phyloP scores from a whole-genome alignment of 345 rosid species.

The Eucalyptus decipiens region DNA sequence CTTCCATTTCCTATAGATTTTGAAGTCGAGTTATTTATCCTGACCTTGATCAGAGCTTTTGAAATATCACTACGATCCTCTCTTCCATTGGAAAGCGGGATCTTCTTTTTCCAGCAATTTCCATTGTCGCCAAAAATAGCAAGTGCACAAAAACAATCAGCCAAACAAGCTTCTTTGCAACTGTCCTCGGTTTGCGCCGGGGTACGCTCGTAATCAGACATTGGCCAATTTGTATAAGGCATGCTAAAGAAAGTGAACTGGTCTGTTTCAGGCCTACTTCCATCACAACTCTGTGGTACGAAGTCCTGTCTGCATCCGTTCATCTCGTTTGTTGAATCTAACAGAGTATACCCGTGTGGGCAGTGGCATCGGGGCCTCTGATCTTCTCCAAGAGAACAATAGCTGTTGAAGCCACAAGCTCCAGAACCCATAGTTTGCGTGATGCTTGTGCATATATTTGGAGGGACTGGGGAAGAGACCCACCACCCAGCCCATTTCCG shows the following conservation, averaged over 20 bases:
- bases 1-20: too few species aligned
- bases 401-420: slow-evolving; percentile 55
- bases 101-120: too few species aligned
- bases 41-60: too few species aligned
- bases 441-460: rapidly evolving
- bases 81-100: too few species aligned
- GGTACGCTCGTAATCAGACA: rapidly evolving
- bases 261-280: background rate
- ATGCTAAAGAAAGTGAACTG: slow-evolving; percentile 5
- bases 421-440: rapidly evolving
- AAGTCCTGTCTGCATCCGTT: slow-evolving; percentile 28
- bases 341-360: slow-evolving; percentile 12
- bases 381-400: slow-evolving; percentile 13
- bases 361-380: slow-evolving; percentile 26
- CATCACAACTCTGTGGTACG: slow-evolving; percentile 12
- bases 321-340: slow-evolving; percentile 12
- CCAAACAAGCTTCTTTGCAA: too few species aligned
- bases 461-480: rapidly evolving
- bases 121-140: rapidly evolving
- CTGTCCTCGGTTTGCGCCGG: rapidly evolving
- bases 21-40: too few species aligned
- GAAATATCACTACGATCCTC: rapidly evolving
- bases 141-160: rapidly evolving
- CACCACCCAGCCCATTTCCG: too few species aligned
- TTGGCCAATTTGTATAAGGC: background rate